Conservation (phyloP, 257 asterid species). For the Solanum neorickii region DNA sequence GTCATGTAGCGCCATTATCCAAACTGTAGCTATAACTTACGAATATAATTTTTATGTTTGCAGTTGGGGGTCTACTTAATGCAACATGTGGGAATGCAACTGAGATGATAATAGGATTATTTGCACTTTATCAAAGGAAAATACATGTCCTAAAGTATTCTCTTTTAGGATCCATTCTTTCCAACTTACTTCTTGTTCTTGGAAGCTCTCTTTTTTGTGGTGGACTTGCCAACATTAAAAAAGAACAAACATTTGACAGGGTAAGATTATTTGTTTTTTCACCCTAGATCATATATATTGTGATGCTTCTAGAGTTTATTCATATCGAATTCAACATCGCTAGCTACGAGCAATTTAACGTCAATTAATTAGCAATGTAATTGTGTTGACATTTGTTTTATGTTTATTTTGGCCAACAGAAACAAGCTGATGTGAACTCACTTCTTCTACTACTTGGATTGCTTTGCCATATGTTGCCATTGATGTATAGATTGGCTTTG, state of each 20-base stretch:
- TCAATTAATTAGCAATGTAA: not conserved
- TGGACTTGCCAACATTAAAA: conserved; percentile 24
- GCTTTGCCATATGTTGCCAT: conserved; percentile 33
- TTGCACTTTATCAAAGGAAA: conserved; percentile 28
- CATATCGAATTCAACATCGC: not conserved
- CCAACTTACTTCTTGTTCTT: conserved; percentile 37
- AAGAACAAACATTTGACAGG: conserved; percentile 29
- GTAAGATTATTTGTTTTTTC: conserved; percentile 6
- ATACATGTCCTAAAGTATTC: conserved; percentile 28
- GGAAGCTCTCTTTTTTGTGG: conserved; percentile 29
- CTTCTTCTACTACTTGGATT: conserved; percentile 24
- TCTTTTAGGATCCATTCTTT: conserved; percentile 34
- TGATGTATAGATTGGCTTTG: conserved; percentile 13
- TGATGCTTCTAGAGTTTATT: not conserved
- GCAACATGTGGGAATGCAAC: conserved; percentile 49
- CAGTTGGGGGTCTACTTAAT: conserved; percentile 40
- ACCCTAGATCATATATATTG: not conserved
- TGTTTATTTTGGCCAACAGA: conserved; percentile 8
- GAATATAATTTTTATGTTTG: not conserved
- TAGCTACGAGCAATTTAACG: no score
- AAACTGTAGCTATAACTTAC: no score
- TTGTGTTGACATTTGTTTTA: not conserved
- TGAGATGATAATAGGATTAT: conserved; percentile 29
- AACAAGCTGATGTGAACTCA: conserved; percentile 32
- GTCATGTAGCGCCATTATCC: fast-evolving